Percentiles rank a stretch among this genome's conserved stretches.
Evolutionary conservation across 345 rosid genomes (phyloP).

Genomic region (Bruguiera sexangula): DNA sequence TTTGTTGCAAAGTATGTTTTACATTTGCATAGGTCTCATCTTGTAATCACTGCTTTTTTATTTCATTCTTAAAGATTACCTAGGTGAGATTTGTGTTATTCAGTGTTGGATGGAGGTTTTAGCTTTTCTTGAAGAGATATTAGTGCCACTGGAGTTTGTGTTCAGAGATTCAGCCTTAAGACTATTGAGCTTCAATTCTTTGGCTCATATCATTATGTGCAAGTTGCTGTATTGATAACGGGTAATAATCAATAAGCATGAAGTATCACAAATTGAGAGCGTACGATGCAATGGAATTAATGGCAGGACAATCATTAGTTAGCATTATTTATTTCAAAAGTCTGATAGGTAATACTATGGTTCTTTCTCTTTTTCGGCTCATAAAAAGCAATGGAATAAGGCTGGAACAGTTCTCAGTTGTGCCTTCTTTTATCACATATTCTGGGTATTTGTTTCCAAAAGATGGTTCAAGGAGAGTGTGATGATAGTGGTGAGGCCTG

Average conservation of each 20-base stretch:
- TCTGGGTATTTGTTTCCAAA: constrained; percentile 96
- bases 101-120: background rate
- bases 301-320: background rate
- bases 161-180: background rate
- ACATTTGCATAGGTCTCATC: background rate
- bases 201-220: background rate
- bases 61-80: constrained; percentile 3
- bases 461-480: constrained; percentile 97
- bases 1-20: constrained; percentile 4
- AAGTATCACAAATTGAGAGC: background rate
- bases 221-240: background rate
- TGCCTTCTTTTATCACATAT: constrained; percentile 92
- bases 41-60: background rate
- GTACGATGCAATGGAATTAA: background rate
- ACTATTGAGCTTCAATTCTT: background rate
- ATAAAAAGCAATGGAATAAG: constrained; percentile 40
- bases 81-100: background rate
- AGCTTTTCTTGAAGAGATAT: background rate
- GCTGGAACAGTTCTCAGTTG: constrained; percentile 93
- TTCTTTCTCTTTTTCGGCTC: background rate
- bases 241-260: background rate
- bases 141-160: background rate
- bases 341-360: background rate
- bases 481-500: constrained; percentile 70
- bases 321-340: background rate